phyloP scores from a whole-genome alignment of 495 filamentous ascomycete genomes.

The Penicillium herquei region DNA sequence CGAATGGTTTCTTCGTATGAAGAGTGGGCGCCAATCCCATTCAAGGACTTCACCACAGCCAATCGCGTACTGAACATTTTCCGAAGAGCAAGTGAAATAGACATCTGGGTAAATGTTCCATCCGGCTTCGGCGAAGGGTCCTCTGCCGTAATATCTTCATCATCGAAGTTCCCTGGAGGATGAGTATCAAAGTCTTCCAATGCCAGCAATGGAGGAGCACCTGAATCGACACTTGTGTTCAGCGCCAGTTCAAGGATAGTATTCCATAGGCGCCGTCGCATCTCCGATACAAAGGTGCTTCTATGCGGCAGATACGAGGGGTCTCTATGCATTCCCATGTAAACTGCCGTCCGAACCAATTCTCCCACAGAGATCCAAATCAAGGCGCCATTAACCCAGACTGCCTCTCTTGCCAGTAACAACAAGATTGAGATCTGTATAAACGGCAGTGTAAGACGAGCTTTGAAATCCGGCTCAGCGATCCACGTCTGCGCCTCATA shows the following conservation, averaged over 20 bases:
- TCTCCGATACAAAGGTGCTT: constrained; percentile 49
- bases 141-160: constrained; percentile 33
- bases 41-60: constrained; percentile 45
- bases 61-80: constrained; percentile 47
- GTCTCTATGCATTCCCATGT: constrained; percentile 62
- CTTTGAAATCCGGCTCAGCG: constrained; percentile 49
- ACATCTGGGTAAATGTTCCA: constrained; percentile 40
- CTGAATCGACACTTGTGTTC: constrained; percentile 52
- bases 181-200: constrained; percentile 54
- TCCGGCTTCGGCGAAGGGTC: constrained; percentile 31
- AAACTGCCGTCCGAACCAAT: constrained; percentile 54
- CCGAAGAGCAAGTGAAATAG: constrained; percentile 44
- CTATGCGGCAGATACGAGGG: constrained; percentile 40
- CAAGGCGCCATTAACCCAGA: constrained; percentile 46
- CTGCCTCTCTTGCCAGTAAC: constrained; percentile 46
- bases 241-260: constrained; percentile 55
- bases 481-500: constrained; percentile 54
- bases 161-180: constrained; percentile 49
- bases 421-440: constrained; percentile 50
- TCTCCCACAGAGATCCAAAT: constrained; percentile 58
- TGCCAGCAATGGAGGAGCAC: constrained; percentile 48
- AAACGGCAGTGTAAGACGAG: constrained; percentile 38
- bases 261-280: constrained; percentile 62
- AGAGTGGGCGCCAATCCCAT: constrained; percentile 34
- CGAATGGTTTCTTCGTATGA: constrained; percentile 38